Percentiles rank a stretch among this genome's conserved stretches.
These are phyloP conservation scores for Moringa oleifera DNA, from an alignment of 345 rosid genomes.

Conservation along the genomic window DNA sequence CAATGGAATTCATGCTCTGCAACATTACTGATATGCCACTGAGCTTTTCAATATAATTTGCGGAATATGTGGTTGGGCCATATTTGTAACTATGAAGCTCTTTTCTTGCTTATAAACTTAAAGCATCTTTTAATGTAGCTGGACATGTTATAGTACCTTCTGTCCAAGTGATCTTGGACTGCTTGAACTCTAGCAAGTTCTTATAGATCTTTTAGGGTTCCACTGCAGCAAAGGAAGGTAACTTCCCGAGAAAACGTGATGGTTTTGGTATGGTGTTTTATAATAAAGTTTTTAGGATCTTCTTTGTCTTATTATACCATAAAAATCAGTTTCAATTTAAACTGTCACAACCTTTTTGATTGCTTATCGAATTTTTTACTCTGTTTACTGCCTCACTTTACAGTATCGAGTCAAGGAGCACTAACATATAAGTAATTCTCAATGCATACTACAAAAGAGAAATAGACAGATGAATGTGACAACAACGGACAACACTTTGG, in stretches of 20 bases:
- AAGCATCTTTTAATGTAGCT: not conserved
- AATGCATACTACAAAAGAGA: not conserved
- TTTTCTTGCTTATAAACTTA: not conserved
- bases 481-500: too few relatives aligned
- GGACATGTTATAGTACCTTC: not conserved
- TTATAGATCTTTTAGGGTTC: not conserved
- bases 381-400: too few relatives aligned
- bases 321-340: not conserved
- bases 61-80: not conserved
- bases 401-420: not conserved
- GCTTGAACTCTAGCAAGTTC: not conserved
- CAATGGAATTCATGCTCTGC: not conserved
- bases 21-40: not conserved
- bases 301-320: not conserved
- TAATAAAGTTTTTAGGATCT: not conserved
- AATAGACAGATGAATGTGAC: not conserved
- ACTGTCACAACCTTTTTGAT: too few relatives aligned
- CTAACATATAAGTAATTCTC: not conserved
- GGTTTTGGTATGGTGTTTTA: not conserved
- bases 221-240: not conserved
- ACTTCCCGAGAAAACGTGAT: not conserved
- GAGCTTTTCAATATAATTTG: not conserved
- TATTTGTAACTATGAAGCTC: not conserved
- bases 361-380: too few relatives aligned
- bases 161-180: not conserved